These are phyloP conservation scores for Nasturtium officinale DNA, from an alignment of 345 rosid genomes.

Conservation along the genomic window DNA sequence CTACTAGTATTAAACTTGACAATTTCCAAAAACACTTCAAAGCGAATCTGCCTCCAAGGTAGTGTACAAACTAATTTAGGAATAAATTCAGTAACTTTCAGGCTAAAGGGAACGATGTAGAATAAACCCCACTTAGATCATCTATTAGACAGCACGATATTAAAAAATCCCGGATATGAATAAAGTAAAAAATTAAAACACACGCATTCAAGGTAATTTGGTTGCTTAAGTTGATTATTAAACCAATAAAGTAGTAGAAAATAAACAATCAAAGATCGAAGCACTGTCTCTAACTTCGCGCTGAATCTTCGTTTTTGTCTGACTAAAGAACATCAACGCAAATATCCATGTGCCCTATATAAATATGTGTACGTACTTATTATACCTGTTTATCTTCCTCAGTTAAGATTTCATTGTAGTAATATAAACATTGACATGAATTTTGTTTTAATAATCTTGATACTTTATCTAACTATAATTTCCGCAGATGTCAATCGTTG, in stretches of 20 bases:
- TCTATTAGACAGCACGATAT: not conserved
- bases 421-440: not conserved
- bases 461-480: not conserved
- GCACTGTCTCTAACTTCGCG: conserved; percentile 21
- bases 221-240: not conserved
- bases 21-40: too few species aligned
- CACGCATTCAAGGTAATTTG: not conserved
- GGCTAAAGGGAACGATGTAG: too few species aligned
- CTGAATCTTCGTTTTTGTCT: conserved; percentile 32
- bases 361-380: not conserved
- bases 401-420: not conserved
- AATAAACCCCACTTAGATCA: too few species aligned
- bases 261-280: not conserved
- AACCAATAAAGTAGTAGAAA: not conserved
- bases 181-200: not conserved
- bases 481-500: not conserved
- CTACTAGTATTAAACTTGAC: too few species aligned
- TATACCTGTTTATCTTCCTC: not conserved
- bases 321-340: conserved; percentile 16
- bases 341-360: not conserved
- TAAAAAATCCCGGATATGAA: not conserved
- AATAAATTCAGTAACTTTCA: too few species aligned
- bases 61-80: too few species aligned
- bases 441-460: not conserved
- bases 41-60: too few species aligned